A percentile compares a stretch with the other conserved stretches of the same genome.
Conservation (phyloP, 1,139 yeast genomes). For the Yamadazyma sp. region DNA sequence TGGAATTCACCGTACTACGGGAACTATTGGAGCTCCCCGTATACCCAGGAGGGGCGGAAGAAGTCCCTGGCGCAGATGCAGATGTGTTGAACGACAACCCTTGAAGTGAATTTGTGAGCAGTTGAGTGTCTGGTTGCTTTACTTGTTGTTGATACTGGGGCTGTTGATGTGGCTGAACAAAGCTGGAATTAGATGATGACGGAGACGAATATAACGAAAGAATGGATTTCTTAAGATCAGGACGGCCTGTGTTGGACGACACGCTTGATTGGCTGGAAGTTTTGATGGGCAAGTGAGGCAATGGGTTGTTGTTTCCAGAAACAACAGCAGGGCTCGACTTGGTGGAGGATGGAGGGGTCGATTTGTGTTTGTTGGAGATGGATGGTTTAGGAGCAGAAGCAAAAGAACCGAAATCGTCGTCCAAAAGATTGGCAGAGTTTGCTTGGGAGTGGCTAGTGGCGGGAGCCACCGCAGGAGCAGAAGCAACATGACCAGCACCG, state of each 20-base stretch:
- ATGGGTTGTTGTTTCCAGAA: slow-evolving; percentile 8
- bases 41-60: slow-evolving; percentile 6
- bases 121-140: background rate
- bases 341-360: slow-evolving; percentile 7
- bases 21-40: slow-evolving; percentile 8
- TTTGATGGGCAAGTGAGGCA: slow-evolving; percentile 14
- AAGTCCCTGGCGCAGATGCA: too few species aligned
- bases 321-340: slow-evolving; percentile 10
- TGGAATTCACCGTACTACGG: slow-evolving; percentile 9
- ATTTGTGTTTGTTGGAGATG: slow-evolving; percentile 4
- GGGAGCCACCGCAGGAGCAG: background rate
- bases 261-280: slow-evolving; percentile 24
- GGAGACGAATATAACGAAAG: slow-evolving; percentile 84
- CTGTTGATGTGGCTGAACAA: slow-evolving; percentile 24
- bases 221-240: slow-evolving; percentile 85
- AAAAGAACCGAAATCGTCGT: slow-evolving; percentile 46
- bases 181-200: slow-evolving; percentile 38
- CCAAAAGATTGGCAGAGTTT: slow-evolving; percentile 20
- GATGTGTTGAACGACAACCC: slow-evolving; percentile 29
- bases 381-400: slow-evolving; percentile 22
- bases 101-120: slow-evolving; percentile 28
- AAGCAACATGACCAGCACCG: slow-evolving; percentile 4
- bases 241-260: slow-evolving; percentile 34
- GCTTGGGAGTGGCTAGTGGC: background rate
- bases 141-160: slow-evolving; percentile 1